Evolutionary conservation across 257 asterid genomes (phyloP), one percentile per base, ranked within the genome.

Genomic region (Fraxinus cuspidata): DNA sequence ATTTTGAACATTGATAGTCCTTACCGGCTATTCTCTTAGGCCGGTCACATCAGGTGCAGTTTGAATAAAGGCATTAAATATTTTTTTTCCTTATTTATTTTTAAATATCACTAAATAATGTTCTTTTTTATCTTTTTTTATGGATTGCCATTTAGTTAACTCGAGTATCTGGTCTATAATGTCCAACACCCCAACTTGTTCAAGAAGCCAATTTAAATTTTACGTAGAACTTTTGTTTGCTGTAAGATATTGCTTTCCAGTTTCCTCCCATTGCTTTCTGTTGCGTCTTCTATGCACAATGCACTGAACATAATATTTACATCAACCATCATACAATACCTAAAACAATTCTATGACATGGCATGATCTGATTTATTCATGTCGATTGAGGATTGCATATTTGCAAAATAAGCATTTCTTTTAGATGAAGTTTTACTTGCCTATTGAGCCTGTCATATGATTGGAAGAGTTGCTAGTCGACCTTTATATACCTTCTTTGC

Each of bases 41-140:
- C 31, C 4, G 32, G 27, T 74, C 37, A 42, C 51, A 8, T 65
- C 68, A 63, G 69, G 29, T 37, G 40, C 71, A 66, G 23, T 71
- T 76, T 72, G 80, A 67, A 75, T 60, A 44, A 34, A 69, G 28
- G 53, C 75, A 44, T 42, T 72, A 40, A 65, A 16, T 74, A 29
- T n/a, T 31, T 31, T 0, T 31, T 31, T 28, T 28, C 29, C 34
- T 31, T 31, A 31, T 31, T 31, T 31, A 31, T 31, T 31, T 31
- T 31, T 31, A 31, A 3, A 31, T 53, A 23, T 44, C 25, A 10
- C n/a, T 76, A 29, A 53, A 42, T 25, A 28, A 37, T 8, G 42
- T 9, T 21, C 29, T 35, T 23, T 71, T 58, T 49, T 1, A 29
- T 82, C 60, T 25, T 15, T 64, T 44, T 42, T 42, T 44, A 65